Conservation (phyloP, 106 monocot species). For the Dendrobium huoshanense region DNA sequence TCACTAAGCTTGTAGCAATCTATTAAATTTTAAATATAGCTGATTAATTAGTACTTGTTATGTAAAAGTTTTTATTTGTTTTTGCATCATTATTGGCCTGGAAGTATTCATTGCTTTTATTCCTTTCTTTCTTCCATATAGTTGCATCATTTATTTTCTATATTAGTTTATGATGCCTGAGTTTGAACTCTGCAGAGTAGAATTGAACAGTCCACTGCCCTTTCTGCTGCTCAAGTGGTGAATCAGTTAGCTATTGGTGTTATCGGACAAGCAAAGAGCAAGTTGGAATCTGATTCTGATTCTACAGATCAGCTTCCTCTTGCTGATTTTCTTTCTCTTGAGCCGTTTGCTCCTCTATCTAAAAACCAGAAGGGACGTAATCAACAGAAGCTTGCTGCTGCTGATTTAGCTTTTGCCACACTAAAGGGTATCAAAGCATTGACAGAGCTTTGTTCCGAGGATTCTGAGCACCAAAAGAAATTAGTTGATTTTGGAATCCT, state of each 20-base stretch:
- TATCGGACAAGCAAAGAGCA: conserved; percentile 36
- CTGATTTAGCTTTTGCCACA: conserved; percentile 89
- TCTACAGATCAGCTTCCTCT: conserved; percentile 44
- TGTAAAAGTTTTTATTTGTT: no score
- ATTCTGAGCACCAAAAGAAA: conserved; percentile 56
- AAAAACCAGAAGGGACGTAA: conserved; percentile 66
- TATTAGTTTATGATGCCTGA: background rate
- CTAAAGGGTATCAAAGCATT: conserved; percentile 87
- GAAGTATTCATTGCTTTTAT: background rate
- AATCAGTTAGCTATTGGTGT: conserved; percentile 66
- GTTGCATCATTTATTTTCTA: background rate
- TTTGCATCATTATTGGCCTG: background rate
- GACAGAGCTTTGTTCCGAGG: conserved; percentile 76
- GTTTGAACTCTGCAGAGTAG: conserved; percentile 52
- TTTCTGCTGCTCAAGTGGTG: conserved; percentile 62
- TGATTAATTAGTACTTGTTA: no score
- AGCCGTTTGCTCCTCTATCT: conserved; percentile 54
- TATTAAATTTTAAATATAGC: no score
- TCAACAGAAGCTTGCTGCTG: conserved; percentile 61
- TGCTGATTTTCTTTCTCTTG: conserved; percentile 72
- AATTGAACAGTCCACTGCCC: conserved; percentile 74
- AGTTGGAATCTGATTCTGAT: conserved; percentile 36
- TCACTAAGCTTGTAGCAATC: no score
- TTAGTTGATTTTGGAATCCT: conserved; percentile 69
- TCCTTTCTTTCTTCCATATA: background rate